Conservation (phyloP, 805 yeast genomes). For the Sugiyamaella chiloensis region DNA sequence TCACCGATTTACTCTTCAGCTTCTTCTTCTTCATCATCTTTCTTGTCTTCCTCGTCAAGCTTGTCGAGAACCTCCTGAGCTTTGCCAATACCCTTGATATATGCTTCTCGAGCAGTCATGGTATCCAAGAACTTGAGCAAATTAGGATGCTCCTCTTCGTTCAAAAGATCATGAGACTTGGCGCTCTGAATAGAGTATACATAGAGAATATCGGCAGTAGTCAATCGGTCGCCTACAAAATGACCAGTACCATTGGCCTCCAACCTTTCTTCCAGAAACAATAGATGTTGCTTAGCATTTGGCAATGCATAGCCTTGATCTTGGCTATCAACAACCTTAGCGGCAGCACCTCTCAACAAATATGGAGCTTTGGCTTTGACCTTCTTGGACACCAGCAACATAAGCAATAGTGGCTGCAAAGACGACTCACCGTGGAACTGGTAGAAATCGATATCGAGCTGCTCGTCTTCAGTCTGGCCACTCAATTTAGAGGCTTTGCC, state of each 20-base stretch:
- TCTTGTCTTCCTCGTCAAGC: too few species aligned
- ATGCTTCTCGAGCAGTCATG: conserved; percentile 31
- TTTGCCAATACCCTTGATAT: conserved; percentile 17
- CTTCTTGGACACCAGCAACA: conserved; percentile 35
- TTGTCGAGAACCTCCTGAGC: too few species aligned
- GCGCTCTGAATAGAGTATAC: conserved; percentile 40
- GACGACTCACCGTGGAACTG: conserved; percentile 63
- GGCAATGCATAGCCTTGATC: conserved; percentile 48
- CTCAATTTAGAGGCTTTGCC: conserved; percentile 42
- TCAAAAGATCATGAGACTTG: not conserved
- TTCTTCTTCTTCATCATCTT: too few species aligned
- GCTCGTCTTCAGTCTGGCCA: conserved; percentile 40
- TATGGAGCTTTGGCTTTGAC: conserved; percentile 36
- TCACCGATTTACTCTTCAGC: too few species aligned
- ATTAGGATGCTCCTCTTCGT: conserved; percentile 26
- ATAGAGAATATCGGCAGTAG: conserved; percentile 61
- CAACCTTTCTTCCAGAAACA: conserved; percentile 42
- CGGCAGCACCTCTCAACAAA: conserved; percentile 38
- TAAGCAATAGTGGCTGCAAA: conserved; percentile 48
- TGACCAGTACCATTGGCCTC: conserved; percentile 47
- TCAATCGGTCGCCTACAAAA: conserved; percentile 56
- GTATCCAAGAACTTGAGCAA: conserved; percentile 27
- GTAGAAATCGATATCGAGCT: conserved; percentile 47
- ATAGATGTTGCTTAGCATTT: conserved; percentile 43
- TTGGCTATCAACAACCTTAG: conserved; percentile 43